Evolutionary conservation across 495 filamentous ascomycete genomes (phyloP), one percentile per base, ranked within the genome.

Genomic region (Podospora fimiseda): DNA sequence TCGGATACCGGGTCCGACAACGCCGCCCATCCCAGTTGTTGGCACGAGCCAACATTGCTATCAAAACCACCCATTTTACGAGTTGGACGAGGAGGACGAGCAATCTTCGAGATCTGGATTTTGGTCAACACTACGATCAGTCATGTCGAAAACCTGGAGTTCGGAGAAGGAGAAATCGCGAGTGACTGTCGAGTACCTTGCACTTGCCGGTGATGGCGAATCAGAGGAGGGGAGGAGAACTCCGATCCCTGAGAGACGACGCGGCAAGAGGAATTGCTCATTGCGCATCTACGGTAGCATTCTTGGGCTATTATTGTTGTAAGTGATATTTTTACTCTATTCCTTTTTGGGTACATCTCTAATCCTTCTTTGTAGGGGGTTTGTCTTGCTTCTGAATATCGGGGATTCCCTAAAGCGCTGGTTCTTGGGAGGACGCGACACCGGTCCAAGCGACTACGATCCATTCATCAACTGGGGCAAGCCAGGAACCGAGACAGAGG

Each of bases 401-500:
- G 5, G 19, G 23, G 21, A 24, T 23, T 11, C 20, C 9, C 27
- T 47, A 20, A 47, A 47, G 19, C 9, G n/a, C 22, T 15, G 21
- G 14, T 5, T 47, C 23, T 6, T 30, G 21, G 44, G 22, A 13
- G 22, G n/a, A 9, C 44, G 44, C 30, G 11, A 43, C 24, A 43
- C 5, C 11, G 27, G 6, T 6, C 39, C 39, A 2, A 37, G n/a
- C 16, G 57, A 63, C 40, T 63, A 82, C 47, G 75, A 85, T 51
- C 70, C 80, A 19, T 69, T 87, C 50, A 72, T 71, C 21, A 66
- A 74, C 60, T 79, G 78, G 77, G 78, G 79, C 23, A 66, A 71
- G 48, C 71, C 74, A 6, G 72, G 70, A 48, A 68, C 72, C 7
- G 67, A 66, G 46, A 78, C 72, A 3, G 73, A 67, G 57, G 72